Evolutionary conservation across 352 stramenopile species (phyloP).

Genomic region (Globisporangium carolinianum): DNA sequence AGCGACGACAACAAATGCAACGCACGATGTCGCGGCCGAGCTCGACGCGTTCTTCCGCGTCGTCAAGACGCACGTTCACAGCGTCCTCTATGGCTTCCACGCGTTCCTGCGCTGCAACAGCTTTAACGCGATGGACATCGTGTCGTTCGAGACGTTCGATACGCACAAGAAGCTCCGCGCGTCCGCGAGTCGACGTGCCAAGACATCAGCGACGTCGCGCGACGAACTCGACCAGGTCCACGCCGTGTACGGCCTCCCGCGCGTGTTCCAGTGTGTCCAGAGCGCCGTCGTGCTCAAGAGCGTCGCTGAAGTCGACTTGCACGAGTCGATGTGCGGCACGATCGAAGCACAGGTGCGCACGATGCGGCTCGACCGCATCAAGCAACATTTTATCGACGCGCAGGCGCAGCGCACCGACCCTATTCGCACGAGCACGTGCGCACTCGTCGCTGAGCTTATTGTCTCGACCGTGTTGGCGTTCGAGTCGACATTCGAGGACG

Average conservation of each 20-base stretch:
- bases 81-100: conserved; percentile 68
- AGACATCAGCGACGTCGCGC: conserved; percentile 9
- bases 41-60: conserved; percentile 41
- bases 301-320: conserved; percentile 50
- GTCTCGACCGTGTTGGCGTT: conserved; percentile 53
- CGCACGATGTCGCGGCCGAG: conserved; percentile 18
- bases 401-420: conserved; percentile 13
- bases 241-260: conserved; percentile 35
- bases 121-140: conserved; percentile 69
- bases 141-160: conserved; percentile 71
- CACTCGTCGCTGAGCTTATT: conserved; percentile 38
- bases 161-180: conserved; percentile 54
- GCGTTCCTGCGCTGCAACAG: conserved; percentile 70
- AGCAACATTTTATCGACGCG: conserved; percentile 29
- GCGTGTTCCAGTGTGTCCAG: conserved; percentile 52
- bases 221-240: conserved; percentile 43
- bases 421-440: conserved; percentile 15
- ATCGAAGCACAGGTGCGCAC: conserved; percentile 47
- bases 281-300: conserved; percentile 49
- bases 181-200: conserved; percentile 13
- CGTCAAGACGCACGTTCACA: conserved; percentile 59
- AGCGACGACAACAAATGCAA: conserved; percentile 11
- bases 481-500: conserved; percentile 26
- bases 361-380: conserved; percentile 40
- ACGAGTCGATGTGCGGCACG: conserved; percentile 46